These are phyloP conservation scores for Monilinia fructigena DNA, from an alignment of 2,329 filamentous ascomycete genomes.

Conservation along the genomic window DNA sequence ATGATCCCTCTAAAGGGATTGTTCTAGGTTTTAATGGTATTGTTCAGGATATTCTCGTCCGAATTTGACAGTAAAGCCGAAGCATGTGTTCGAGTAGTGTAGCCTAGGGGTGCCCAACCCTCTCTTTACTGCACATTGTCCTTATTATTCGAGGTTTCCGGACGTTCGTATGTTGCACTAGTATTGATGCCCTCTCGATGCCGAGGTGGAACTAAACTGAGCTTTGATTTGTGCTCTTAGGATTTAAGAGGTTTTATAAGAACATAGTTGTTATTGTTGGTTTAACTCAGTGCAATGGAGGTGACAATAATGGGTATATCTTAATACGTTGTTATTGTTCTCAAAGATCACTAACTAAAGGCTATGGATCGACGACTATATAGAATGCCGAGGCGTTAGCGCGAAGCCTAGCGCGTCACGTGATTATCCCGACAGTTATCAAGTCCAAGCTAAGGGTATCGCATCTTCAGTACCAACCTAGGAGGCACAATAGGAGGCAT, in stretches of 20 bases:
- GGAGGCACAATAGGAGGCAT: not conserved
- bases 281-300: too few species aligned
- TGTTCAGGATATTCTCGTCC: not conserved
- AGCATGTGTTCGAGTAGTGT: not conserved
- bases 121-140: not conserved
- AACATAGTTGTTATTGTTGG: too few species aligned
- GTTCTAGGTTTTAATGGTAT: constrained; percentile 2
- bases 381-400: too few species aligned
- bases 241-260: not conserved
- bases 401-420: too few species aligned
- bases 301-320: too few species aligned
- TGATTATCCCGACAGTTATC: too few species aligned
- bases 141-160: not conserved
- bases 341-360: too few species aligned
- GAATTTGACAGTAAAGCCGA: not conserved
- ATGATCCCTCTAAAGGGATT: not conserved
- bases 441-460: not conserved
- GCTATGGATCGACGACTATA: too few species aligned
- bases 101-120: not conserved
- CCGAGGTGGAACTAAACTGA: not conserved
- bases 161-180: not conserved
- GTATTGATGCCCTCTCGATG: not conserved
- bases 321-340: too few species aligned
- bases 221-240: not conserved
- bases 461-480: not conserved